phyloP scores from a whole-genome alignment of 768 basidiomycete genomes.

The Tricholoma bakamatsutake region DNA sequence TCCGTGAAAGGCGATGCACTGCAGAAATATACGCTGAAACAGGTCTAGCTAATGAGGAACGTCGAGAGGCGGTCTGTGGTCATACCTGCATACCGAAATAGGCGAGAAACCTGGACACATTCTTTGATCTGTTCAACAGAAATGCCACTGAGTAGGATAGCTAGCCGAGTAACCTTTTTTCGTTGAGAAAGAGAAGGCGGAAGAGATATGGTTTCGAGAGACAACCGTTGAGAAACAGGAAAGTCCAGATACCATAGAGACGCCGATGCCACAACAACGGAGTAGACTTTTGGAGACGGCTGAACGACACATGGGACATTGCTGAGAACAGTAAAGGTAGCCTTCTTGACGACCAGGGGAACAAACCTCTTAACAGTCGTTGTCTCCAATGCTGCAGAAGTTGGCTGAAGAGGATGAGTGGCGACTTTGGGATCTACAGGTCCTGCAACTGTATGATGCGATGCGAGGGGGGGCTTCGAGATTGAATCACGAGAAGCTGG shows the following conservation, averaged over 20 bases:
- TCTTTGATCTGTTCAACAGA: slow-evolving; percentile 34
- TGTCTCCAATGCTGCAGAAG: background rate
- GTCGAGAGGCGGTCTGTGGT: background rate
- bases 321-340: background rate
- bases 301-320: background rate
- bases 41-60: slow-evolving; percentile 2
- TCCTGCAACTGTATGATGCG: background rate
- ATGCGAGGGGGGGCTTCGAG: background rate
- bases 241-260: slow-evolving; percentile 29
- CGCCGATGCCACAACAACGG: background rate
- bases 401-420: background rate
- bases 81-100: slow-evolving; percentile 60
- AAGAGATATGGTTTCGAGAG: slow-evolving; percentile 38
- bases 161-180: slow-evolving; percentile 45
- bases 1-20: slow-evolving; percentile 33
- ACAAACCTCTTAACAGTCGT: slow-evolving; percentile 21
- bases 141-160: slow-evolving; percentile 49
- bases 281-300: background rate
- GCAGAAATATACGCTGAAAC: slow-evolving; percentile 60
- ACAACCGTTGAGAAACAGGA: slow-evolving; percentile 12
- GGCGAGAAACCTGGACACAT: slow-evolving; percentile 51
- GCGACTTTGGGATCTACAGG: background rate
- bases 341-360: slow-evolving; percentile 20
- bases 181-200: slow-evolving; percentile 58
- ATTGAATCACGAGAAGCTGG: background rate